Evolutionary conservation across 345 rosid genomes (phyloP).

Genomic region (Dimocarpus longan): DNA sequence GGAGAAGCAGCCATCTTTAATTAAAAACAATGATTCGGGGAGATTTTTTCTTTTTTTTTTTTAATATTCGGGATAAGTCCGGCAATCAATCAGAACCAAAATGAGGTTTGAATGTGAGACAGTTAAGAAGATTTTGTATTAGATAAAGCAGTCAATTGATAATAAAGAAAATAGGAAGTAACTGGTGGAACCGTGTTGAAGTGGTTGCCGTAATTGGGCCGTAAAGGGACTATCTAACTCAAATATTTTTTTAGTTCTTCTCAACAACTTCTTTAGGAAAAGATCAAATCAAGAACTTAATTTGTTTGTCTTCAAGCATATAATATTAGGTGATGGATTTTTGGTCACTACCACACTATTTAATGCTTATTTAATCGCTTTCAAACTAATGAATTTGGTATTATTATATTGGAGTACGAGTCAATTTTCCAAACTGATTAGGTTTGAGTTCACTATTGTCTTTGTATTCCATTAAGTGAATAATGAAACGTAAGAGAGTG

Average conservation of each 20-base stretch:
- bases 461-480: too few species aligned
- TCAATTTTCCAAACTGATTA: too few species aligned
- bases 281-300: background rate
- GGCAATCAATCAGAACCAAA: too few species aligned
- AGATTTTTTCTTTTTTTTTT: too few species aligned
- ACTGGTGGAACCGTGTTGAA: background rate
- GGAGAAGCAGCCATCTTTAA: background rate
- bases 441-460: too few species aligned
- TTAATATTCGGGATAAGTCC: too few species aligned
- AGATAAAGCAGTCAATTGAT: background rate
- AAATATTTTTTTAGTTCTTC: background rate
- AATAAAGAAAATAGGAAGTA: background rate
- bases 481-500: too few species aligned
- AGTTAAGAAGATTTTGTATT: too few species aligned
- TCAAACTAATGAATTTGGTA: background rate
- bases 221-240: background rate
- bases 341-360: too few species aligned
- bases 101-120: too few species aligned
- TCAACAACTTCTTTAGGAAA: conserved; percentile 2
- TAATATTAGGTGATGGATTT: background rate
- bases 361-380: background rate
- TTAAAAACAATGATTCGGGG: conserved; percentile 12
- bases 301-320: background rate
- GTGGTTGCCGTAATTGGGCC: conserved; percentile 18
- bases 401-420: background rate